Evolutionary conservation across 1,284 basidiomycete genomes (phyloP), one percentile per base, ranked within the genome.

Genomic region (Wolfiporia cocos): DNA sequence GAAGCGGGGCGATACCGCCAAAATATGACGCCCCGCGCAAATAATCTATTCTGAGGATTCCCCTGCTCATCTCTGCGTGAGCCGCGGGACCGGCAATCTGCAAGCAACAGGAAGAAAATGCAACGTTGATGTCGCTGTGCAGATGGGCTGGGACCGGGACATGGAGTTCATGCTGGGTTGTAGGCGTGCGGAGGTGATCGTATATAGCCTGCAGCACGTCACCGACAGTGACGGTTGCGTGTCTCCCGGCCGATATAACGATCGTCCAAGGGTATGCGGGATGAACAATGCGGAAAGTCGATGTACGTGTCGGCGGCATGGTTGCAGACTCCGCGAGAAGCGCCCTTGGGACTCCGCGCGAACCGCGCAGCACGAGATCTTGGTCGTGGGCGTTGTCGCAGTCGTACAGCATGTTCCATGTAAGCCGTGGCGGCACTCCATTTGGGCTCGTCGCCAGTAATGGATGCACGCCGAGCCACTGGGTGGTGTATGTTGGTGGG

Each of bases 161-260:
- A n/a, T n/a, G n/a, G n/a, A n/a, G n/a, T n/a, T n/a, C n/a, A n/a
- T n/a, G n/a, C n/a, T n/a, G n/a, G n/a, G n/a, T n/a, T 18, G 35
- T 24, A 12, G 15, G 3, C 9, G 11, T 5, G 28, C 37, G 43
- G 15, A 38, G 44, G 46, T 39, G 40, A 22, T 9, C 15, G 41
- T 50, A 44, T 5, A 52, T 34, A 19, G 41, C 43, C 17, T 41
- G 26, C 24, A 52, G 46, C 6, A 50, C 49, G 37, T 52, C 46
- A 17, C 20, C 23, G 23, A 52, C 29, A 10, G 46, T 48, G 19
- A 47, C 28, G 38, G 17, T 34, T 17, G 35, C 31, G 22, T 22
- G 37, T 30, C 17, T 7, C 20, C 3, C 17, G 17, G 26, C 18
- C 28, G 37, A n/a, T 30, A 28, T 28, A n/a, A n/a, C 26, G 26